phyloP scores from a whole-genome alignment of 2,329 filamentous ascomycete species.

The Penicillium nordicum region DNA sequence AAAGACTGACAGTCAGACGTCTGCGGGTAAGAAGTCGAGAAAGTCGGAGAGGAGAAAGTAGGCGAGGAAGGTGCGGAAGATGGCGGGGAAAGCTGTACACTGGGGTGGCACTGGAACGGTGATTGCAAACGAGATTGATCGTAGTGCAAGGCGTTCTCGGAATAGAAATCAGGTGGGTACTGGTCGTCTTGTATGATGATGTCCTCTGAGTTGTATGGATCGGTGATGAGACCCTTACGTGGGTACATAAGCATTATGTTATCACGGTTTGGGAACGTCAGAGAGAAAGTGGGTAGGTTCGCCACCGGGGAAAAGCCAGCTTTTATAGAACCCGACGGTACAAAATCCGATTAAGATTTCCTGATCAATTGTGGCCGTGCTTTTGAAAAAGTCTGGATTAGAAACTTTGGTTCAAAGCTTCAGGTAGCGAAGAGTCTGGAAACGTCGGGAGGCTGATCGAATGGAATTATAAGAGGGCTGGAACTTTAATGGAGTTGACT shows the following conservation, averaged over 20 bases:
- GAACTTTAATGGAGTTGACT: slow-evolving; percentile 16
- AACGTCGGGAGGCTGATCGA: slow-evolving; percentile 25
- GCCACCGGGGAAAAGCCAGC: slow-evolving; percentile 30
- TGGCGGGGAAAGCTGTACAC: slow-evolving; percentile 33
- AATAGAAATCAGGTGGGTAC: slow-evolving; percentile 30
- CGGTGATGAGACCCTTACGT: slow-evolving; percentile 45
- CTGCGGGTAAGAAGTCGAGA: slow-evolving; percentile 27
- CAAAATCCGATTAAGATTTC: slow-evolving; percentile 27
- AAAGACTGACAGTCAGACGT: slow-evolving; percentile 29
- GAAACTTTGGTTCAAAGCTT: slow-evolving; percentile 9
- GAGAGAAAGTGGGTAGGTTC: slow-evolving; percentile 23
- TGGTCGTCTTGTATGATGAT: slow-evolving; percentile 42
- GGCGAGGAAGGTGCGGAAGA: slow-evolving; percentile 37
- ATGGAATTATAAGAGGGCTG: slow-evolving; percentile 9
- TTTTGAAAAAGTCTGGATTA: slow-evolving; percentile 1
- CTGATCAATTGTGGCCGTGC: slow-evolving; percentile 21
- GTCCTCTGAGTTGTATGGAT: slow-evolving; percentile 34
- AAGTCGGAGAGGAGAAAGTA: slow-evolving; percentile 31
- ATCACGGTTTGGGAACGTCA: slow-evolving; percentile 29
- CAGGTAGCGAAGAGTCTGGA: slow-evolving; percentile 30
- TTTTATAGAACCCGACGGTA: slow-evolving; percentile 28
- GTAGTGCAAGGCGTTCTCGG: slow-evolving; percentile 27
- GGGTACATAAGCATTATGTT: slow-evolving; percentile 41
- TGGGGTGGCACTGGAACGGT: slow-evolving; percentile 35
- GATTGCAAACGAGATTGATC: slow-evolving; percentile 31